Evolutionary conservation across 441 rosid genomes (phyloP), one percentile per base, ranked within the genome.

Genomic region (Corymbia calophylla): DNA sequence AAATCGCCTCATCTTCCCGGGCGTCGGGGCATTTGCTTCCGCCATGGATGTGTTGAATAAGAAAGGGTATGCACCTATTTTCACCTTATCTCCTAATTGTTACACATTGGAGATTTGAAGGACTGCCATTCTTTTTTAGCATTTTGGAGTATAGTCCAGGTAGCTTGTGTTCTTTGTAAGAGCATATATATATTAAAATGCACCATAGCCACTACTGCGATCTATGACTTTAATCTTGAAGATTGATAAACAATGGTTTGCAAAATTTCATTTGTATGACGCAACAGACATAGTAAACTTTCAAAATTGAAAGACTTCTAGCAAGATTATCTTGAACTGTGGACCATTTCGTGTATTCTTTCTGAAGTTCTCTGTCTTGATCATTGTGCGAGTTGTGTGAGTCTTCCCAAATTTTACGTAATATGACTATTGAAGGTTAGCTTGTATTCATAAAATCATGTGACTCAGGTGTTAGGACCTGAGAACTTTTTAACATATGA

Each of bases 11-110:
- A 94, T 98, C 51, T 98, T 98, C 91, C 99, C 99, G 1, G 99
- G 99, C 16, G 99, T 98, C 14, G 99, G 99, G 88, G 99, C 99
- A 44, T 98, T 98, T 92, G 95, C 97, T 32, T 92, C 98, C 0
- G 99, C 99, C 58, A 97, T 98, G 98, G 99, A 96, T 92, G 96
- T 98, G 47, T 96, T 98, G 87, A 94, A 92, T 90, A 93, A 92
- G 92, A 94, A 96, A 7, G 99, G 99, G 99, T 96, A 90, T 53
- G 89, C 53, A n/a, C 29, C 88, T 87, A 51, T 73, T 48, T 32
- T 58, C 13, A 0, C 49, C 48, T 55, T 23, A 7, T 86, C 88
- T 54, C 53, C n/a, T 21, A 53, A 55, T 31, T 23, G 21, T 53
- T 21, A 53, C 48, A 29, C 49, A 47, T 15, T 2, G 85, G 25